Evolutionary conservation across 148 eudicot genomes (phyloP).

Genomic region (Limonium bicolor): DNA sequence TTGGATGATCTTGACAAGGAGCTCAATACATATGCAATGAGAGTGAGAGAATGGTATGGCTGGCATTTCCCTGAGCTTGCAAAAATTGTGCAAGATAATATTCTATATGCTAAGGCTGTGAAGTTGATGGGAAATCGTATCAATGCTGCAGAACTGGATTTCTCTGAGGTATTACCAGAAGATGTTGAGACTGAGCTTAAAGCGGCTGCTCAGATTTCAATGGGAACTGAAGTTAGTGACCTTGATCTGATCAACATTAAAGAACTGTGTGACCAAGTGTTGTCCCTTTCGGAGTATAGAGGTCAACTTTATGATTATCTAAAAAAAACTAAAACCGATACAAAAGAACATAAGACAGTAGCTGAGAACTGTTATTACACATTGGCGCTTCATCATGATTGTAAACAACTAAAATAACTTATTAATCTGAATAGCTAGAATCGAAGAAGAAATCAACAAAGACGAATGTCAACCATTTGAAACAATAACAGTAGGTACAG

Average conservation of each 20-base stretch:
- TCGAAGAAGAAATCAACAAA: too few species aligned
- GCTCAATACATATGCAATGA: constrained; percentile 93
- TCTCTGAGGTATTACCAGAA: constrained; percentile 88
- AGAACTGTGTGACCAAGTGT: constrained; percentile 84
- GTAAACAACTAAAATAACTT: too few species aligned
- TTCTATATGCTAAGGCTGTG: constrained; percentile 73
- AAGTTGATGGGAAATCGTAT: constrained; percentile 77
- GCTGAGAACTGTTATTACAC: too few species aligned
- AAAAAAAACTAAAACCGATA: too few species aligned
- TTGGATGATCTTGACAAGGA: constrained; percentile 98
- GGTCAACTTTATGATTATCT: constrained; percentile 83
- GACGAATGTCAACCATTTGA: too few species aligned
- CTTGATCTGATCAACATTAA: constrained; percentile 73
- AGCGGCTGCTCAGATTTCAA: constrained; percentile 80
- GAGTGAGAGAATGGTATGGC: constrained; percentile 97
- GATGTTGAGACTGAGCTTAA: constrained; percentile 83
- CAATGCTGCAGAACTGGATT: constrained; percentile 84
- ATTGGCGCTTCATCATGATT: too few species aligned
- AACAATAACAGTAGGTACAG: too few species aligned
- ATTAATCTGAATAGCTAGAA: too few species aligned
- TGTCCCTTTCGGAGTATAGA: constrained; percentile 78
- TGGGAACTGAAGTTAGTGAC: constrained; percentile 99
- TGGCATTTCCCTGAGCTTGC: constrained; percentile 99
- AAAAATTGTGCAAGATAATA: constrained; percentile 75
- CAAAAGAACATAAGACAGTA: too few species aligned